Evolutionary conservation across 106 monocot species (phyloP), one percentile per base, ranked within the genome.

Genomic region (Triglochin maritima): DNA sequence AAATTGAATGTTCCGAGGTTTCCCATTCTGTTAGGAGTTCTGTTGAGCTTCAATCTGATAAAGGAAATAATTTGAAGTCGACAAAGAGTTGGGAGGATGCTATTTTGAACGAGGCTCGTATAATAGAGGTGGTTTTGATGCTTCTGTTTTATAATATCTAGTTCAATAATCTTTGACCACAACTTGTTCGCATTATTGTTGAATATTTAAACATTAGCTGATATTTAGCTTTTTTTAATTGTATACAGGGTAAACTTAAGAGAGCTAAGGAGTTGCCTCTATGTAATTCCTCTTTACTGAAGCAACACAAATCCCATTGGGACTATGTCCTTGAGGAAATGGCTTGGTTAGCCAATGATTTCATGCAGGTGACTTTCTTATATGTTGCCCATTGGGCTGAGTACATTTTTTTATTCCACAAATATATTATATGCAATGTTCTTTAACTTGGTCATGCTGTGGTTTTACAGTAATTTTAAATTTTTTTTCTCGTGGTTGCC

Each of bases 261-360:
- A 83, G 76, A 48, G 81, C 81, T 64, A 69, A 53, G 68, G 77
- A 79, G n/a, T 52, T 77, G 59, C 81, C 88, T 77, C 10, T 66
- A 6, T 62, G 69, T 64, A 81, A 64, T 76, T 65, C 76, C 60
- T 73, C 50, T 69, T 71, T 63, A 48, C 82, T 82, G 69, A 92
- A 79, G 74, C 71, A 58, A 44, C 50, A 56, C 45, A 89, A 80
- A 79, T 77, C 83, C 54, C 92, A 99, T 45, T 99, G 98, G 98
- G 88, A 99, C 65, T 99, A 86, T 92, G 92, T 99, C 44, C 81
- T 99, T 6, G 98, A 99, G 73, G 98, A 99, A 76, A 99, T 99
- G 98, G 71, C 82, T 67, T 99, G 98, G 98, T 73, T 92, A 80
- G 92, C 98, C 73, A 99, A 92, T 86, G 98, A 99, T 71, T 99